Conservation (phyloP, 345 rosid species). For the Populus alba region DNA sequence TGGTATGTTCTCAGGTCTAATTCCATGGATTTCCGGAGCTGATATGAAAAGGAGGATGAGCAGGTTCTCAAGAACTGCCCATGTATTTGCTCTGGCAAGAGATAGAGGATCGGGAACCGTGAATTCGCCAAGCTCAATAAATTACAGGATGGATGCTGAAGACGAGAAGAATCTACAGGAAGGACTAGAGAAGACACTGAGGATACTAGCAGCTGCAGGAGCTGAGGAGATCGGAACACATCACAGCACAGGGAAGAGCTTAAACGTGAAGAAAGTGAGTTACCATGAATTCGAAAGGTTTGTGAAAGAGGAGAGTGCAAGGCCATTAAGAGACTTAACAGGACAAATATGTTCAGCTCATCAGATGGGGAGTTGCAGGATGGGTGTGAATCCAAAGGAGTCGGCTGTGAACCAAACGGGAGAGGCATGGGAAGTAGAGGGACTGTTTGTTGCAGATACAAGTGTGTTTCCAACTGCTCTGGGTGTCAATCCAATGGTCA, state of each 20-base stretch:
- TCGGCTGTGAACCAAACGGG: slow-evolving; percentile 72
- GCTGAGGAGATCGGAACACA: slow-evolving; percentile 87
- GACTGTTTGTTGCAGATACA: slow-evolving; percentile 69
- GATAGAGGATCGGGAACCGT: slow-evolving; percentile 66
- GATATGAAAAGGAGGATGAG: slow-evolving; percentile 61
- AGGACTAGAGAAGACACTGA: slow-evolving; percentile 58
- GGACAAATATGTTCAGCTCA: slow-evolving; percentile 70
- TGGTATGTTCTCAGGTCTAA: slow-evolving; percentile 66
- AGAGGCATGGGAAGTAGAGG: slow-evolving; percentile 80
- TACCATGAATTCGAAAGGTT: slow-evolving; percentile 45
- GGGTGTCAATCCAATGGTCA: slow-evolving; percentile 88
- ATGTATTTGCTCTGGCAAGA: slow-evolving; percentile 58
- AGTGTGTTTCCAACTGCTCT: slow-evolving; percentile 86
- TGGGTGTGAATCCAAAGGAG: slow-evolving; percentile 55
- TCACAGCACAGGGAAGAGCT: slow-evolving; percentile 42
- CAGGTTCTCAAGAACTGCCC: slow-evolving; percentile 66
- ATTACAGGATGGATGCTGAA: slow-evolving; percentile 39
- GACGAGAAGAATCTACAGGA: slow-evolving; percentile 57
- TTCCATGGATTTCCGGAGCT: slow-evolving; percentile 72
- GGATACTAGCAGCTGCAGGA: slow-evolving; percentile 69
- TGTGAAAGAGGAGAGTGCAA: slow-evolving; percentile 63
- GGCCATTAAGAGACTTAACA: slow-evolving; percentile 40
- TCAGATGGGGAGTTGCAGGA: slow-evolving; percentile 90
- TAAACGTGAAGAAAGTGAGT: slow-evolving; percentile 48
- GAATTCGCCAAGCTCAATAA: slow-evolving; percentile 36